Conservation (phyloP, 108 stramenopile genomes). For the Hondaea fermentalgiana region DNA sequence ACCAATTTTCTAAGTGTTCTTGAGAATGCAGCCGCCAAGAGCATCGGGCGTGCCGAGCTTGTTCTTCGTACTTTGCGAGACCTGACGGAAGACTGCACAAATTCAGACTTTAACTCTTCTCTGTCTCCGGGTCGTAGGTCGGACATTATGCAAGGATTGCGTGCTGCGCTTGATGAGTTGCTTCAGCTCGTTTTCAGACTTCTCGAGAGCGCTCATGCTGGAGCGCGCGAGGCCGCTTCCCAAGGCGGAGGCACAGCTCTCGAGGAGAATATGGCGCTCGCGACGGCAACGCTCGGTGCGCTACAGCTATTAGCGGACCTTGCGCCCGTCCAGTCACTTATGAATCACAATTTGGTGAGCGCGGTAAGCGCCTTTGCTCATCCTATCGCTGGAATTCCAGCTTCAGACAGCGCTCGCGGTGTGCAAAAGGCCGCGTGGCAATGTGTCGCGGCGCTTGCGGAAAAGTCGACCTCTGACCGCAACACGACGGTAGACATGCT, state of each 20-base stretch:
- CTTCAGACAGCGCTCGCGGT: not conserved
- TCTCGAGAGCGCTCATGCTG: not conserved
- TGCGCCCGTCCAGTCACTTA: not conserved
- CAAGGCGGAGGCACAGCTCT: not conserved
- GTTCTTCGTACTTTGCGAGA: not conserved
- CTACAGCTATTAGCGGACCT: not conserved
- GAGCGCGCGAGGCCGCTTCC: not conserved
- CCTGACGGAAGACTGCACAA: conserved; percentile 9
- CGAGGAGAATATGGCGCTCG: not conserved
- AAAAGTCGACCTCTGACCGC: not conserved
- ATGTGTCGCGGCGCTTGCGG: not conserved
- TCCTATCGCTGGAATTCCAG: not conserved
- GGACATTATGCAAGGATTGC: not conserved
- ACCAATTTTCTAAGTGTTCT: not conserved
- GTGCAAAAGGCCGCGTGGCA: not conserved
- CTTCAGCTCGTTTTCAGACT: not conserved
- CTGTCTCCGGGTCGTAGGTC: not conserved
- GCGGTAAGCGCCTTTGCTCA: not conserved
- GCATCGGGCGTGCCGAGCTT: not conserved
- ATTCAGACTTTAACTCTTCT: not conserved
- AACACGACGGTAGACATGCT: not conserved
- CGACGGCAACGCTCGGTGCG: not conserved
- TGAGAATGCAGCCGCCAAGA: not conserved
- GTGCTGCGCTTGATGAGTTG: not conserved
- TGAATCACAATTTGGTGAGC: not conserved